Evolutionary conservation across 345 rosid genomes (phyloP).

Genomic region (Bruguiera parviflora): DNA sequence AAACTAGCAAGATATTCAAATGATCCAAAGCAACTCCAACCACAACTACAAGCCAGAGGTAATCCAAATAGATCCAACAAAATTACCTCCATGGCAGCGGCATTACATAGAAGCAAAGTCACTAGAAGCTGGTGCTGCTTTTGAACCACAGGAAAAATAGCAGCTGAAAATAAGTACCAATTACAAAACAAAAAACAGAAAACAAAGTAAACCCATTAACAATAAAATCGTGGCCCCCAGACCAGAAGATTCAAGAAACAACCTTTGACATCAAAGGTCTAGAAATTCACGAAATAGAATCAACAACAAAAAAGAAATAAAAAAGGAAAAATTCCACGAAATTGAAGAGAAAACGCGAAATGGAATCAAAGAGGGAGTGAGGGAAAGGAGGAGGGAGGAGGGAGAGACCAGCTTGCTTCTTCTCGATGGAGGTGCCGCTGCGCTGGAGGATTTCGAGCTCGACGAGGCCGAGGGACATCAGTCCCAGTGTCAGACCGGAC

Average conservation of each 20-base stretch:
- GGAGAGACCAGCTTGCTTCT: slow-evolving; percentile 76
- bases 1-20: too few relatives aligned
- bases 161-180: slow-evolving; percentile 39
- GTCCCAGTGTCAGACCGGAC: slow-evolving; percentile 95
- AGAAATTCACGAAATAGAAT: too few relatives aligned
- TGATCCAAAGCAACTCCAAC: too few relatives aligned
- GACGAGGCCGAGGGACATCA: slow-evolving; percentile 97
- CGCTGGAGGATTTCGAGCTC: slow-evolving; percentile 96
- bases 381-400: neutral
- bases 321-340: neutral
- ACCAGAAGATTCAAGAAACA: neutral
- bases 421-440: slow-evolving; percentile 77
- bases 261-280: too few relatives aligned
- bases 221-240: too few relatives aligned
- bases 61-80: neutral
- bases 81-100: slow-evolving; percentile 85
- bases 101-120: slow-evolving; percentile 87
- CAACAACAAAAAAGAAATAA: neutral
- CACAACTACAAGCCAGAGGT: too few relatives aligned
- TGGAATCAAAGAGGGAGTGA: neutral
- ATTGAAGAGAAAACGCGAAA: neutral
- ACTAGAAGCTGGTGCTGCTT: slow-evolving; percentile 97
- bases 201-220: neutral
- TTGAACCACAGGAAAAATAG: slow-evolving; percentile 80
- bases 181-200: neutral